A percentile compares a stretch with the other conserved stretches of the same genome.
Evolutionary conservation across 768 basidiomycete species (phyloP).

Genomic region (Kwoniella sp.): DNA sequence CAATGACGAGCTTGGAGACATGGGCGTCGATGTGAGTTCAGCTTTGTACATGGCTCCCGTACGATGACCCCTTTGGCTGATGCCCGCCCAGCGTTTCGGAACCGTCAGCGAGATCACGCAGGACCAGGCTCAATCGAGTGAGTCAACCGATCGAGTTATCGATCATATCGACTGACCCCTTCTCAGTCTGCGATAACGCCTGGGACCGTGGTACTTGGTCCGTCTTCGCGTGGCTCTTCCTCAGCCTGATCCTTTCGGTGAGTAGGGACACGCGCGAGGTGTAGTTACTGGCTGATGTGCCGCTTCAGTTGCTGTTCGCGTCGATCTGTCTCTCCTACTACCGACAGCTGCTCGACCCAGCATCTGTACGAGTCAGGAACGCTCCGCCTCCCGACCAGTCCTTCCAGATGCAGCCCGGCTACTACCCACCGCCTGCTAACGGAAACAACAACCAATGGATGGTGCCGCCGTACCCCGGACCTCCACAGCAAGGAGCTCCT

Average conservation of each 20-base stretch:
- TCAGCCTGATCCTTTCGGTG: slow-evolving; percentile 56
- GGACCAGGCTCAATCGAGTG: slow-evolving; percentile 24
- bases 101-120: slow-evolving; percentile 7
- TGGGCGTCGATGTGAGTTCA: slow-evolving; percentile 21
- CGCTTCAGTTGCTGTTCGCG: slow-evolving; percentile 57
- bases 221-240: slow-evolving; percentile 62
- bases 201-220: slow-evolving; percentile 67
- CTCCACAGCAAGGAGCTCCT: slow-evolving; percentile 19
- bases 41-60: no score
- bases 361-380: slow-evolving; percentile 49
- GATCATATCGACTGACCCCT: not conserved
- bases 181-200: slow-evolving; percentile 60
- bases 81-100: slow-evolving; percentile 20
- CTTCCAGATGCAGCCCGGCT: slow-evolving; percentile 25
- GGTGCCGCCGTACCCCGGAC: slow-evolving; percentile 49
- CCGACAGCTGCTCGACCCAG: slow-evolving; percentile 69
- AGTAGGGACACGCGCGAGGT: slow-evolving; percentile 29
- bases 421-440: slow-evolving; percentile 25
- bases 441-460: slow-evolving; percentile 26
- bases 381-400: slow-evolving; percentile 18
- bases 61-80: no score
- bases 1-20: slow-evolving; percentile 8
- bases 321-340: slow-evolving; percentile 66
- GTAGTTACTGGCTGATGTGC: slow-evolving; percentile 51
- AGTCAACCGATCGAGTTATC: not conserved